phyloP scores from a whole-genome alignment of 495 filamentous ascomycete species.

The Neurospora terricola region DNA sequence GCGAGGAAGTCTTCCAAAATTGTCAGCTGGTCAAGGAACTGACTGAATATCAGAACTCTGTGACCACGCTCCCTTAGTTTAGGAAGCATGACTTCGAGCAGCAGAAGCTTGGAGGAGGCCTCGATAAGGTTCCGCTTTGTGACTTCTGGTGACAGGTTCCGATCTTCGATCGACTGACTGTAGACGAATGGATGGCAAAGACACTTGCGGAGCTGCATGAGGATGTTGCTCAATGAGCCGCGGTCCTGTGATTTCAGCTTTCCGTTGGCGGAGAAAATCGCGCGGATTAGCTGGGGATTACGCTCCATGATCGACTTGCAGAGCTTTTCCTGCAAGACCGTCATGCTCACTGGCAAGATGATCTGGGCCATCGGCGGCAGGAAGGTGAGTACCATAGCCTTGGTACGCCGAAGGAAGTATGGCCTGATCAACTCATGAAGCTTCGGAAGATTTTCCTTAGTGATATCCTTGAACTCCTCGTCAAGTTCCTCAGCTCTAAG shows the following conservation, averaged over 20 bases:
- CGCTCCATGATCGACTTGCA: constrained; percentile 89
- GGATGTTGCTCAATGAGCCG: constrained; percentile 78
- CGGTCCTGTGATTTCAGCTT: constrained; percentile 58
- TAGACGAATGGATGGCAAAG: constrained; percentile 95
- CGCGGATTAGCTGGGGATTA: constrained; percentile 78
- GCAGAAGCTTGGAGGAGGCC: constrained; percentile 79
- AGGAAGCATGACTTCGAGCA: constrained; percentile 83
- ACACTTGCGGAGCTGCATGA: constrained; percentile 92
- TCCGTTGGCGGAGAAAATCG: constrained; percentile 57
- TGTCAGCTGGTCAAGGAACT: constrained; percentile 82
- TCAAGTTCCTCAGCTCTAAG: constrained; percentile 66
- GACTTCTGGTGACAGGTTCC: constrained; percentile 36
- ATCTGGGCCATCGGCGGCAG: constrained; percentile 89
- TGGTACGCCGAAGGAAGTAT: constrained; percentile 65
- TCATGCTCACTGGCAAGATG: constrained; percentile 90
- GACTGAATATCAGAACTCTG: constrained; percentile 89
- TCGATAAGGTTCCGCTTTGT: constrained; percentile 76
- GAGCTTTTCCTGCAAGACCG: constrained; percentile 80
- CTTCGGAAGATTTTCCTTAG: constrained; percentile 65
- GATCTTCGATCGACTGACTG: constrained; percentile 79
- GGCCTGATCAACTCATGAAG: constrained; percentile 81
- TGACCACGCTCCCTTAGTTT: constrained; percentile 84
- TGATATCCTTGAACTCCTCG: constrained; percentile 60
- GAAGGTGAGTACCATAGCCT: constrained; percentile 78
- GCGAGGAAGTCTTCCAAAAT: constrained; percentile 85